Evolutionary conservation across 2,329 filamentous ascomycete genomes (phyloP), one percentile per base, ranked within the genome.

Genomic region (Penicillium sp.): DNA sequence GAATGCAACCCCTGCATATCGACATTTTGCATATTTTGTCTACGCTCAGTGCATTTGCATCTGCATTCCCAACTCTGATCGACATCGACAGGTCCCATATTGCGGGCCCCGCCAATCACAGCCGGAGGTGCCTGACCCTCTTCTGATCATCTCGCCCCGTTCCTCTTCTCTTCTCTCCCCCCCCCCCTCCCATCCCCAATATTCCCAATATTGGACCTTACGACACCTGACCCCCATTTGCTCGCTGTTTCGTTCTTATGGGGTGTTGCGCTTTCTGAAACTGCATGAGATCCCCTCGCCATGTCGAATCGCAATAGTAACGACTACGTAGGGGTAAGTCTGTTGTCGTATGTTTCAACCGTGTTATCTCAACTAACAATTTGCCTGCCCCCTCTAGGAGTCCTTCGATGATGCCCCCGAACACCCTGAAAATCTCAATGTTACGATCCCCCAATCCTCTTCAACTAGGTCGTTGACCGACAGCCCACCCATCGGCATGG

Each of bases 351-450:
- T 55, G 36, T 52, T 37, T 59, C 55, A 61, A n/a, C 51, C 34
- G 51, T 51, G 48, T 55, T 31, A 10, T 37, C 36, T 21, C 39
- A 48, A 39, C 55, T 28, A 42, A n/a, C 19, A 10, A 56, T 46
- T 52, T 46, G 9, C 7, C 31, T 49, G 21, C 42, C 44, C n/a
- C 24, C 36, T 54, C 18, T 70, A 91, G 87, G 88, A 92, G 66
- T 84, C 83, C 14, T 96, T 95, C 68, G 91, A 96, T 76, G 91
- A 96, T 79, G 91, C 90, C 51, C 72, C 83, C 81, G 67, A 79
- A 72, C 60, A 71, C 63, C 58, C 69, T 63, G 61, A 67, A 19
- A 68, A 59, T 40, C 63, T 70, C 42, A 64, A 63, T 39, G 61
- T 70, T 50, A 64, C 67, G 33, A 67, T 73, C 19, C 69, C 71